Base-by-base conservation (phyloP, 2,329 filamentous ascomycete genomes). In the Fusarium sp. region DNA sequence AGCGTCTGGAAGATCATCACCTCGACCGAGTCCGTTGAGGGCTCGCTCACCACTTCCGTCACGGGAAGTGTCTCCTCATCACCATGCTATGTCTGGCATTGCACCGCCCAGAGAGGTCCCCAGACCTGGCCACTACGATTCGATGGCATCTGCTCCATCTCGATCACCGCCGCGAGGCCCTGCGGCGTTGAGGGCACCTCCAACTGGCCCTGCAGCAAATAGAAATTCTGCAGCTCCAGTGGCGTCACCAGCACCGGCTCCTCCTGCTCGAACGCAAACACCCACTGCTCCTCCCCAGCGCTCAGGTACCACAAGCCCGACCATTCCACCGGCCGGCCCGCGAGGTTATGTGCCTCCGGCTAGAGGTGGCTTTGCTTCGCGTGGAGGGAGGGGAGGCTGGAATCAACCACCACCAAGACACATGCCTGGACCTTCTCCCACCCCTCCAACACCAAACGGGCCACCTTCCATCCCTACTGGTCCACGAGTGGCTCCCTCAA, bases 111-210 rank as follows among this genome's bases (percentile, higher is more conserved):
- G 76, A 60, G 78, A 80, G 17, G 54, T 69, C 7, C 67, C 70
- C 44, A 77, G 71, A 37, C 70, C 70, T 45, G 69, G 57, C 28
- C 75, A 61, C 35, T 75, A 70, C 56, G 80, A 75, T 28, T 61
- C 73, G 41, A 74, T 74, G 11, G 65, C 71, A 6, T 66, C 73
- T 30, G 66, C 46, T n/a, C 56, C 74, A 15, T 68, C 75, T 15
- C 79, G 79, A 65, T 86, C 86, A 19, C 86, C 86, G 14, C 86
- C 86, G 5, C 83, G 84, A 51, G 86, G 85, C 0, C 86, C 86
- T 28, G 84, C 86, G 14, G 85, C 84, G 15, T 76, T 86, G 19
- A 80, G 85, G 63, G 81, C 79, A 14, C 83, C 84, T 20, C 84
- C 85, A 5, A 86, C 82, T 1, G 84, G 78, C 0, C 77, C 78